These are phyloP conservation scores for Venturia nashicola DNA, from an alignment of 2,329 filamentous ascomycete genomes.

Conservation along the genomic window DNA sequence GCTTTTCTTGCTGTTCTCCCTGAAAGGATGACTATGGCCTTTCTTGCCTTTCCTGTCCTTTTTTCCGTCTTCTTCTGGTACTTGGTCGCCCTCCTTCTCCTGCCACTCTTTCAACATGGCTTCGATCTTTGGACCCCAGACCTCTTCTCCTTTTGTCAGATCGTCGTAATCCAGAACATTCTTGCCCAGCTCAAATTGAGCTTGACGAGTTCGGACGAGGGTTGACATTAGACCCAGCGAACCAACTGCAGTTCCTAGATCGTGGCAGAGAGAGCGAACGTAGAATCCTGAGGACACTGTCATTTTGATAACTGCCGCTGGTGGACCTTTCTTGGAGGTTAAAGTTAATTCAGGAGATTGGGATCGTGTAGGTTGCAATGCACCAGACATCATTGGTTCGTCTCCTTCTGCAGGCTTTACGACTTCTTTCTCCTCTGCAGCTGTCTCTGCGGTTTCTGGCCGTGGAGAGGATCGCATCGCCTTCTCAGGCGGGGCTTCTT, in stretches of 20 bases:
- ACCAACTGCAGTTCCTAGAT: conserved; percentile 69
- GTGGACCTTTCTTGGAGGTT: conserved; percentile 10
- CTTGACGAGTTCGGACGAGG: conserved; percentile 69
- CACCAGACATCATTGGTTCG: background rate
- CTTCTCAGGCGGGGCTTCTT: conserved; percentile 20
- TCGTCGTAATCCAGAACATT: conserved; percentile 74
- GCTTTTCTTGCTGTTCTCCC: background rate
- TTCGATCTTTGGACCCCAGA: conserved; percentile 69
- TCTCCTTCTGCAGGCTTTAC: conserved; percentile 6
- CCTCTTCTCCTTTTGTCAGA: conserved; percentile 59
- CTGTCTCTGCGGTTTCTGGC: background rate
- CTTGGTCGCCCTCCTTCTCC: conserved; percentile 22
- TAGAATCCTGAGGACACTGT: conserved; percentile 95
- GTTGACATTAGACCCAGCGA: conserved; percentile 80
- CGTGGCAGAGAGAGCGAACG: conserved; percentile 85
- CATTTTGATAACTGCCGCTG: conserved; percentile 70
- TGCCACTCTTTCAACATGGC: conserved; percentile 42
- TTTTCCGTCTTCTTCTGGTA: conserved; percentile 9
- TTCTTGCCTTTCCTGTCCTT: background rate
- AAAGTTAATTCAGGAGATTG: conserved; percentile 5
- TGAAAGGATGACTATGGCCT: background rate
- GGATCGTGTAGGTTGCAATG: background rate
- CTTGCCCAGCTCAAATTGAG: conserved; percentile 59
- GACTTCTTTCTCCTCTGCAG: conserved; percentile 14
- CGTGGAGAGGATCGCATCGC: conserved; percentile 10